Evolutionary conservation across 108 stramenopile genomes (phyloP).

Genomic region (Skeletonema grethae): DNA sequence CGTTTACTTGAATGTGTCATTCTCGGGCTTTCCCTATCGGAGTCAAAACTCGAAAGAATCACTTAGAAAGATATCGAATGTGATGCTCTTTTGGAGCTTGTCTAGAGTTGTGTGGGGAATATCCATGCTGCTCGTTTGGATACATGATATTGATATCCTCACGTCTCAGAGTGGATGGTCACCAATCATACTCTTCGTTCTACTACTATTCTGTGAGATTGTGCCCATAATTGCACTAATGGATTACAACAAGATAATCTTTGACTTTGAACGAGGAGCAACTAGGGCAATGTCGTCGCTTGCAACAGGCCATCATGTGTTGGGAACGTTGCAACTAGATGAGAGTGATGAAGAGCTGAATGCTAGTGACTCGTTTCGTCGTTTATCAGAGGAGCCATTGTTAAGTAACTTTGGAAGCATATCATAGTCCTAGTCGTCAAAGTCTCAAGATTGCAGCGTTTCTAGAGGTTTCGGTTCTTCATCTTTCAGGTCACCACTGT

Average conservation of each 20-base stretch:
- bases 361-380: neutral
- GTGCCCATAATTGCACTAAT: conserved; percentile 64
- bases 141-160: conserved; percentile 59
- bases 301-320: conserved; percentile 21
- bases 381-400: neutral
- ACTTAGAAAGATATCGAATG: conserved; percentile 47
- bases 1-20: conserved; percentile 71
- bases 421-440: neutral
- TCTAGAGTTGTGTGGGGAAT: conserved; percentile 68
- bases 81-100: conserved; percentile 59
- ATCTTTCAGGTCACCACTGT: too few species aligned
- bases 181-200: conserved; percentile 54
- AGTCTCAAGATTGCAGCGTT: neutral
- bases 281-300: conserved; percentile 38
- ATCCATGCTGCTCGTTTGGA: conserved; percentile 56
- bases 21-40: conserved; percentile 67
- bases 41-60: conserved; percentile 44
- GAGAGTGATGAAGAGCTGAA: neutral
- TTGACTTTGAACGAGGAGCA: conserved; percentile 37
- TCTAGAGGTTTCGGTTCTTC: too few species aligned
- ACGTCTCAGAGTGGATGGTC: conserved; percentile 62
- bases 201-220: conserved; percentile 71
- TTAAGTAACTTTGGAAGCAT: neutral
- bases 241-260: conserved; percentile 62
- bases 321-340: neutral